Percentiles rank a stretch among this genome's conserved stretches.
phyloP scores from a whole-genome alignment of 2,329 filamentous ascomycete species.

The Aspergillus neotritici region DNA sequence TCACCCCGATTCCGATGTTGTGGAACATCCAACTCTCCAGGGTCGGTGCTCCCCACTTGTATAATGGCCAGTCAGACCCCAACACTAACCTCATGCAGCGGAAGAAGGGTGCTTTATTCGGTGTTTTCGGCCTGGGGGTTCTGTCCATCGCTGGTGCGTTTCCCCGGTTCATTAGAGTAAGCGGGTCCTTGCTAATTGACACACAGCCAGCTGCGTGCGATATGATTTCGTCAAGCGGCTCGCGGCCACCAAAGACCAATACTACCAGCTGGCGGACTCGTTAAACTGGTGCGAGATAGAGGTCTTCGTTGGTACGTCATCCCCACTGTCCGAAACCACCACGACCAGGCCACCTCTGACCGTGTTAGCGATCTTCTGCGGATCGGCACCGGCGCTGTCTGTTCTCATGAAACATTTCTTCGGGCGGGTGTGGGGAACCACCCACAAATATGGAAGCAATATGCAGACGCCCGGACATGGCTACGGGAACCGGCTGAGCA shows the following conservation, averaged over 20 bases:
- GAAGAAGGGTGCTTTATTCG: constrained; percentile 10
- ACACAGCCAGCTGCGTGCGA: constrained; percentile 12
- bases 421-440: constrained; percentile 3
- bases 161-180: not conserved
- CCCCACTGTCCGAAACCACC: not conserved
- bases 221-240: constrained; percentile 12
- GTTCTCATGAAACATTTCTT: constrained; percentile 6
- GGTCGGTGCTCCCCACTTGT: not conserved
- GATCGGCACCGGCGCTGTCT: constrained; percentile 10
- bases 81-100: not conserved
- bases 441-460: not conserved
- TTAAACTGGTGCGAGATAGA: constrained; percentile 16
- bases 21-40: constrained; percentile 8
- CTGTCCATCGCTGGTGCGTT: constrained; percentile 9
- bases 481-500: not conserved
- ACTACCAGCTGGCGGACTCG: constrained; percentile 14
- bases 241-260: constrained; percentile 6
- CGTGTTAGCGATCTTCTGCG: constrained; percentile 16
- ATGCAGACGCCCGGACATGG: not conserved
- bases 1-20: constrained; percentile 13
- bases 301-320: constrained; percentile 11
- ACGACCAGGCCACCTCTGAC: not conserved
- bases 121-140: constrained; percentile 11
- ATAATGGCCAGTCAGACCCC: no score
- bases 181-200: not conserved